phyloP scores from a whole-genome alignment of 129 eudicot species.

The Silybum marianum region DNA sequence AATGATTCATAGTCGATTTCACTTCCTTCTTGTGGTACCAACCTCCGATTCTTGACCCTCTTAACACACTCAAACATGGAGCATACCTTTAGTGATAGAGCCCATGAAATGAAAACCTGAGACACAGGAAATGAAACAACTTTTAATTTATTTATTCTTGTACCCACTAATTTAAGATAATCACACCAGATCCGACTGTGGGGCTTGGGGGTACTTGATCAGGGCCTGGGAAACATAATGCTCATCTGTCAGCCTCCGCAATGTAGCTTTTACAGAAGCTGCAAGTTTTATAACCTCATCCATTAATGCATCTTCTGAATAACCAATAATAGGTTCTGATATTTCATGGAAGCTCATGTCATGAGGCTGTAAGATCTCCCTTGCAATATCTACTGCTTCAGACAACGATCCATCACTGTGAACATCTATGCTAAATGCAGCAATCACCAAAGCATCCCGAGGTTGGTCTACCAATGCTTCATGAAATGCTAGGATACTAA shows the following conservation, averaged over 20 bases:
- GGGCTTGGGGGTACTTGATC: conserved; percentile 60
- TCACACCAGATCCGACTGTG: conserved; percentile 66
- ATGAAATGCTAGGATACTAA: conserved; percentile 61
- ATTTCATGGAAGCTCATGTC: conserved; percentile 52
- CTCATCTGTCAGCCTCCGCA: conserved; percentile 46
- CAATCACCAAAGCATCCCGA: conserved; percentile 55
- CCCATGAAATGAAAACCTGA: conserved; percentile 62
- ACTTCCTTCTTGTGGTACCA: conserved; percentile 48
- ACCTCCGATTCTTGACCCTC: conserved; percentile 50
- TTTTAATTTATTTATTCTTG: background rate
- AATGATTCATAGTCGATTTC: conserved; percentile 67
- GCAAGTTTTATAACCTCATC: conserved; percentile 56
- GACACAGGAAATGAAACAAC: background rate
- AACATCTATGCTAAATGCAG: conserved; percentile 62
- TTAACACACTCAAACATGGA: conserved; percentile 52
- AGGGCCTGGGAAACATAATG: conserved; percentile 58
- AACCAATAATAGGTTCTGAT: conserved; percentile 24
- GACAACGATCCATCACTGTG: conserved; percentile 59
- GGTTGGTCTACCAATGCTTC: conserved; percentile 59
- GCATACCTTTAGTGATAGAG: conserved; percentile 40
- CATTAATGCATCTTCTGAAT: conserved; percentile 35
- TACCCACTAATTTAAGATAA: too few relatives aligned
- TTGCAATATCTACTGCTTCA: conserved; percentile 53
- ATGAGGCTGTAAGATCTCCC: conserved; percentile 55
- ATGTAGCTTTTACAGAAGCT: conserved; percentile 44